Evolutionary conservation across 257 asterid genomes (phyloP), one percentile per base, ranked within the genome.

Genomic region (Salvia splendens): DNA sequence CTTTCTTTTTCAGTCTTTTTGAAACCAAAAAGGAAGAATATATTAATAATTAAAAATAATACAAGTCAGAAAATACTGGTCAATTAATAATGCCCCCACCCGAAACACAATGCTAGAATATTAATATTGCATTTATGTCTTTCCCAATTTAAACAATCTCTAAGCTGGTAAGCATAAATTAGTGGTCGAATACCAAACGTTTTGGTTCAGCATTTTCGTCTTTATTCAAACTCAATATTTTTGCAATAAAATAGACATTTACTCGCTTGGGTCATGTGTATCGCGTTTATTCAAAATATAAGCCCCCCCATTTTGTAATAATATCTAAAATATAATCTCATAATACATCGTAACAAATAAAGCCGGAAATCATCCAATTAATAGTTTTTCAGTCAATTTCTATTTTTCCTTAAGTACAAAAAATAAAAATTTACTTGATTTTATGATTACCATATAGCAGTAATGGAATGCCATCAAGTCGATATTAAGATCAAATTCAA

Each of bases 81-180:
- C 20, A n/a, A 57, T 35, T 35, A n/a, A 57, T 9, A 3, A 20
- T 50, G 56, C 12, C 9, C n/a, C 17, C 41, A 12, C 61, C 61
- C 43, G 15, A 32, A 30, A 32, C 8, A 53, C 45, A 9, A 15
- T 1, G n/a, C 46, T 36, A 36, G 65, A 30, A 16, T 58, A 58
- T n/a, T 41, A 54, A 59, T 58, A 58, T 15, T 38, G 33, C 66
- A 61, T 41, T 42, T 20, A 61, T 38, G 10, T 61, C 2, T 40
- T 61, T 24, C 68, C 68, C 68, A 63, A 63, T 45, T 47, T 12
- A 46, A 28, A 46, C 68, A 30, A 63, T 45, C 54, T 11, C 41
- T 5, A 46, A 46, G n/a, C 40, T 46, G 33, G 30, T 24, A 28
- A 30, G 4, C 15, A 30, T 63, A 46, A 43, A 63, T 45, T 28